Base-by-base conservation (phyloP, 2,329 filamentous ascomycete genomes). In the Phialophora macrospora region DNA sequence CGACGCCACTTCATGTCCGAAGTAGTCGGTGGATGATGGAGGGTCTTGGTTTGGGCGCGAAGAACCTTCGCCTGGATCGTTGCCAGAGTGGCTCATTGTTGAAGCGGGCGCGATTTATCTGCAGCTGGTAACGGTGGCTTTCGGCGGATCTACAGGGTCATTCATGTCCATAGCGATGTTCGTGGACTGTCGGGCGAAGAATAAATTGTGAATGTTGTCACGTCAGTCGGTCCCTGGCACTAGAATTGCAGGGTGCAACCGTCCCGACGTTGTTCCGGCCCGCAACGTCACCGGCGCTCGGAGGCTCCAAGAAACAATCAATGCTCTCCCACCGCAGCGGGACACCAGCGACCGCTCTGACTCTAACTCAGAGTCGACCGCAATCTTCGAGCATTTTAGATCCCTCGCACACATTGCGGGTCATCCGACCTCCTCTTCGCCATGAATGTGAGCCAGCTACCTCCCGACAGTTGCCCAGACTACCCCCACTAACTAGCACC, bases 391-490 rank as follows among this genome's bases (percentile, higher is more conserved):
- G 12, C 32, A 34, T 12, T 12, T 34, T 2, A 34, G 32, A 9
- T 12, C 32, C 32, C 32, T 34, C 12, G 9, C 3, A 12, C 11
- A 12, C 32, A 9, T 34, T 12, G 12, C 9, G 32, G 9, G 32
- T 9, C 32, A 34, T 34, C 20, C 17, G 4, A 48, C 17, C 20
- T n/a, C 17, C 20, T 51, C 48, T 22, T 17, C 64, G 17, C 12
- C 58, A 80, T 80, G 79, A 80, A 80, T 76, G 79, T 80, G 73
- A 74, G 76, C 59, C 11, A 48, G 44, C 46, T 30, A 11, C 12
- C n/a, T 52, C 41, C 22, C 22, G 24, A 4, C 24, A 22, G 20
- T 28, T 12, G 30, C 17, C 17, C 26, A 52, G 20, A 49, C 49
- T 28, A 56, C 56, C 63, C 67, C 65, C 66, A 60, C 64, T 72